Base-by-base conservation (phyloP, 495 filamentous ascomycete species). In the Cercophora newfieldiana region DNA sequence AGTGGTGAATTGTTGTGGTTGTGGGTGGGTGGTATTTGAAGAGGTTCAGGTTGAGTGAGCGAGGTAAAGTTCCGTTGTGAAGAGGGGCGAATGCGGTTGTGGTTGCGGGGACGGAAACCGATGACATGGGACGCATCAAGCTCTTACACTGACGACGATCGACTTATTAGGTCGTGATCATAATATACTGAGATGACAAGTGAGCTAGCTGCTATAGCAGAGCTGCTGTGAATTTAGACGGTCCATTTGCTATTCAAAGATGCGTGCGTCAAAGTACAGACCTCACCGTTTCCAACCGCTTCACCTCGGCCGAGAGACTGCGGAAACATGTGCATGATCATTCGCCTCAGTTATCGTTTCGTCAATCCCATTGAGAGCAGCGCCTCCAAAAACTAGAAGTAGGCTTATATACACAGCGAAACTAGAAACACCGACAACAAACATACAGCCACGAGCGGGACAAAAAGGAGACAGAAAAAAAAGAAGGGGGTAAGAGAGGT, bases 341-440 rank as follows among this genome's bases (percentile, higher is more conserved):
- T 74, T 71, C 67, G 61, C 72, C 64, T 69, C 66, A 68, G 59
- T 69, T 65, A 33, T 71, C 68, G 55, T 76, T 66, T 72, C 75
- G 53, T 75, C 59, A 69, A 72, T 67, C 72, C 59, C 72, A 71
- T 73, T 66, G 64, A 68, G 54, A 57, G 54, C 26, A 55, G 61
- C 48, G 31, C 57, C 56, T 49, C 47, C 59, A 28, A 51, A 57
- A 64, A 66, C 33, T 19, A n/a, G 21, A 28, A 25, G 51, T 48
- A 30, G 62, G 44, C 49, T 50, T 70, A 74, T 74, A 71, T 72
- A 74, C 68, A 73, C 33, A 55, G 55, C 24, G 33, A 10, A 65
- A 61, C 63, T 54, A 49, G 51, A 26, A 62, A 69, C 33, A 62
- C 61, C 61, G 6, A 49, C 30, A 54, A 56, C 55, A 31, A 54